Evolutionary conservation across 2,329 filamentous ascomycete genomes (phyloP).

Genomic region (Dothistroma pini): DNA sequence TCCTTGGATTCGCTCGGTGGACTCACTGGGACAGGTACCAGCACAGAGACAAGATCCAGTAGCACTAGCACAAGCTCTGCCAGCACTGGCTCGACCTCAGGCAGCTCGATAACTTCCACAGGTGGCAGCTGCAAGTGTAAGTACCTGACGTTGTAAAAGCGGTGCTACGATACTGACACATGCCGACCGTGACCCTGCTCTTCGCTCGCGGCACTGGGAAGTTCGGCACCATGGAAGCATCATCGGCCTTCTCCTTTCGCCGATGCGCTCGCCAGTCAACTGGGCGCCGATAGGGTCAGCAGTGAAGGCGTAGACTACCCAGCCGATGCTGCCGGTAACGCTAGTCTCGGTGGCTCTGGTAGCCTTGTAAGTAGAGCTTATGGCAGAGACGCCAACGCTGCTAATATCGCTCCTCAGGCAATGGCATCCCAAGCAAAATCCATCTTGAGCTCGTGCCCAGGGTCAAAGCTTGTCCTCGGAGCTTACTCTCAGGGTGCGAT

Average conservation of each 20-base stretch:
- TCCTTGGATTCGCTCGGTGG: neutral
- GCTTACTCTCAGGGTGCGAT: conserved; percentile 24
- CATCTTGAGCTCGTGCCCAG: conserved; percentile 18
- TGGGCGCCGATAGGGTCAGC: conserved; percentile 21
- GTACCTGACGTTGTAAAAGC: neutral
- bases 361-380: conserved; percentile 12
- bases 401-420: conserved; percentile 1
- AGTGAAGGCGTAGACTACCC: conserved; percentile 30
- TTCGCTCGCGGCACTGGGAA: conserved; percentile 59
- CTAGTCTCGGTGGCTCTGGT: conserved; percentile 24
- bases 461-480: conserved; percentile 21
- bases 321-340: conserved; percentile 23
- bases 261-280: conserved; percentile 15
- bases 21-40: neutral
- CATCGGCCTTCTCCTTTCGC: conserved; percentile 22
- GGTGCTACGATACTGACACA: conserved; percentile 20
- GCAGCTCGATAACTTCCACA: neutral
- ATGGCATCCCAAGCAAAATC: conserved; percentile 16
- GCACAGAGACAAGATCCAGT: neutral
- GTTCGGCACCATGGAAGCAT: conserved; percentile 49
- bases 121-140: conserved; percentile 12
- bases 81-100: neutral
- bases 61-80: neutral
- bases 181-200: conserved; percentile 51
- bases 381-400: neutral